Evolutionary conservation across 805 yeast genomes (phyloP).

Genomic region (Ogataea kodamae): DNA sequence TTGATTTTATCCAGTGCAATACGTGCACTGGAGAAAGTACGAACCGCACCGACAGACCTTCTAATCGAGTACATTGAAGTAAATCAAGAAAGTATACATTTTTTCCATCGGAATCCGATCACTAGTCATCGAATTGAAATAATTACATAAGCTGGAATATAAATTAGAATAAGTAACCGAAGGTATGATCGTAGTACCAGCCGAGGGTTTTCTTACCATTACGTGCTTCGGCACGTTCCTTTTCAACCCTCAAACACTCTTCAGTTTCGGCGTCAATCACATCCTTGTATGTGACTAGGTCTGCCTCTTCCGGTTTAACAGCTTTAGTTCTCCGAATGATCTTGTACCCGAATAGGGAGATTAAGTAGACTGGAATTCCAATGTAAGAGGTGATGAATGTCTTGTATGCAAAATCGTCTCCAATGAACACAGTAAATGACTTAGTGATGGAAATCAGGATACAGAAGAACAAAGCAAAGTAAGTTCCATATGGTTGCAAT

Average conservation of each 20-base stretch:
- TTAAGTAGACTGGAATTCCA: constrained; percentile 62
- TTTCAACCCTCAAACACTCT: constrained; percentile 27
- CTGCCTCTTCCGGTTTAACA: constrained; percentile 54
- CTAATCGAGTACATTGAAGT: constrained; percentile 5
- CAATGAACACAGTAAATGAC: constrained; percentile 68
- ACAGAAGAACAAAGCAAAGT: constrained; percentile 53
- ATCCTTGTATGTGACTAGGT: constrained; percentile 54
- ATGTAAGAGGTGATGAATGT: constrained; percentile 76
- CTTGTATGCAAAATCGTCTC: constrained; percentile 49
- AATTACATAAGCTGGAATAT: constrained; percentile 7
- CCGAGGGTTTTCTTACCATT: constrained; percentile 18
- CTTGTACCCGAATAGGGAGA: constrained; percentile 58
- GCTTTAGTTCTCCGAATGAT: constrained; percentile 46
- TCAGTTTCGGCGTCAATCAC: constrained; percentile 53
- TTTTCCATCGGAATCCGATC: constrained; percentile 9
- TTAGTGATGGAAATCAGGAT: constrained; percentile 56
- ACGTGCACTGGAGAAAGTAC: constrained; percentile 28
- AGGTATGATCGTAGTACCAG: constrained; percentile 31
- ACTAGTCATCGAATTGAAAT: background rate
- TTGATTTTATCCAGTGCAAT: constrained; percentile 50
- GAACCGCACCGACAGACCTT: constrained; percentile 8
- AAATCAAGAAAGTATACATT: constrained; percentile 2
- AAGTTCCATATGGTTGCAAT: constrained; percentile 66
- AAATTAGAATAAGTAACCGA: constrained; percentile 29
- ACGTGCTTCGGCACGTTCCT: constrained; percentile 16